Percentiles rank a stretch among this genome's conserved stretches.
phyloP scores from a whole-genome alignment of 345 rosid genomes.

The Aurinia saxatilis region DNA sequence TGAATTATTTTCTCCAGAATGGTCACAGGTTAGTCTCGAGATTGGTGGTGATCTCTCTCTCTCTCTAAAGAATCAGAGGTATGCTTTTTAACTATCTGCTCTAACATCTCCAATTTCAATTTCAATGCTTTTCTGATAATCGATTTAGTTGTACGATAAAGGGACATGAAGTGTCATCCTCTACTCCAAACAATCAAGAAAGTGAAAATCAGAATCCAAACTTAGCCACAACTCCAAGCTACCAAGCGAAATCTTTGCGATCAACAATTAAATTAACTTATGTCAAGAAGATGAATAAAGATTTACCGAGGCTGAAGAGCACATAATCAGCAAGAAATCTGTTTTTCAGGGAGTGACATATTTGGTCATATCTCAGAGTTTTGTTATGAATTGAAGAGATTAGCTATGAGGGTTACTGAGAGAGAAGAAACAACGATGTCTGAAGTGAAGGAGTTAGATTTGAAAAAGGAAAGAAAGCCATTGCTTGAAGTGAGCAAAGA shows the following conservation, averaged over 20 bases:
- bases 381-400: constrained; percentile 70
- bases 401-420: constrained; percentile 62
- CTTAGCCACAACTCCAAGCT: constrained; percentile 33
- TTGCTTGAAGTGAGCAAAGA: constrained; percentile 39
- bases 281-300: constrained; percentile 48
- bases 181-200: constrained; percentile 35
- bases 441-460: constrained; percentile 26
- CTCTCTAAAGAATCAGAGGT: constrained; percentile 26
- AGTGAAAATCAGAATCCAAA: constrained; percentile 67
- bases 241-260: constrained; percentile 44
- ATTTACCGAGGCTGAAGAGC: constrained; percentile 47
- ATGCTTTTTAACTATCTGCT: neutral
- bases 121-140: neutral
- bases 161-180: constrained; percentile 40
- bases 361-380: constrained; percentile 72
- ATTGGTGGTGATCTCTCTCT: too few relatives aligned
- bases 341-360: constrained; percentile 73
- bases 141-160: constrained; percentile 36
- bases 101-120: neutral
- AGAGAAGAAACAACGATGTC: constrained; percentile 39
- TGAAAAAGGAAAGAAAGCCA: constrained; percentile 52
- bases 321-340: constrained; percentile 76
- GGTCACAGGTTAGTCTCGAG: too few relatives aligned
- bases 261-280: constrained; percentile 44
- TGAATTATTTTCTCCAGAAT: neutral